Evolutionary conservation across 2,329 filamentous ascomycete species (phyloP), one percentile per base, ranked within the genome.

Genomic region (Monosporascus sp.): DNA sequence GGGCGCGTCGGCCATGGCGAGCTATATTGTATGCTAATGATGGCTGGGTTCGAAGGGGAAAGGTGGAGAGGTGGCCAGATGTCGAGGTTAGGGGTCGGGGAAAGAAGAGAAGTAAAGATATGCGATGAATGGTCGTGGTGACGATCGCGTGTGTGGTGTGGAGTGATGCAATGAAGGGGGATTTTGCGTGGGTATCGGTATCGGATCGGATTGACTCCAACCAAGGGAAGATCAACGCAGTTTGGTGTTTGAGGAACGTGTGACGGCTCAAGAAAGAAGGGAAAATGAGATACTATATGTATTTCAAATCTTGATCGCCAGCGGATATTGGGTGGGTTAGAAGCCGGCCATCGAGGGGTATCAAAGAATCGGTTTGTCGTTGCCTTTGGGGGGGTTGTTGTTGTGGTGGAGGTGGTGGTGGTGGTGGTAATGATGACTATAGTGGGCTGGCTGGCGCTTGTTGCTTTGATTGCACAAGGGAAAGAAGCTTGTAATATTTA

Each of bases 1-100:
- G 74, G 87, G 82, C 77, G 87, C 88, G 78, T 97, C 84, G 76
- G 84, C 91, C 93, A 97, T 97, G 74, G 74, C 81, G 82, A 76
- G 72, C 68, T 67, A 66, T 41, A 41, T 41, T 41, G 38, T 41
- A 41, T 41, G 38, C 31, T 35, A 35, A 35, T 5, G 31, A 11
- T 14, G 31, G 31, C 31, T 35, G 31, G 31, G 31, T 11, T 35
- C 31, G 31, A 35, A 35, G 31, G 31, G 31, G 31, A 5, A 14
- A 35, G 31, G 5, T 14, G 5, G 5, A 11, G 3, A 35, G 31
- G 31, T 35, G 31, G 31, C 31, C 11, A 5, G 31, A 14, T 14
- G 27, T 31, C 27, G 31, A 35, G 9, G 31, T 35, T 35, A 14
- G 14, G 31, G 31, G 31, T 11, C 11, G 3, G 31, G 5, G 31